These are phyloP conservation scores for Larix kaempferi DNA, from an alignment of 75 land plant genomes.

Conservation along the genomic window DNA sequence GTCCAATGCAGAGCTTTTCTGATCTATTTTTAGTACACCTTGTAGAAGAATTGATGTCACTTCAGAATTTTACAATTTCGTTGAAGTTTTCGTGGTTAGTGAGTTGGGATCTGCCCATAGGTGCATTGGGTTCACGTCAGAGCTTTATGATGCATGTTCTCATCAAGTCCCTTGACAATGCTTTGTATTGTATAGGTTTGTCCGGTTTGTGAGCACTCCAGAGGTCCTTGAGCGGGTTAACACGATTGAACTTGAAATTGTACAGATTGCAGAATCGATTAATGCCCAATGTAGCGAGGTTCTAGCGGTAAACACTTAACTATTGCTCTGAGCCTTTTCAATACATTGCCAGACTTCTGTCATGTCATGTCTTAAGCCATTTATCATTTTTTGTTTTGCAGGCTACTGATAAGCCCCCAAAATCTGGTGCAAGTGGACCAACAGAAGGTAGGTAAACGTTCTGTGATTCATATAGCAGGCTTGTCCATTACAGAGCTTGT, in stretches of 20 bases:
- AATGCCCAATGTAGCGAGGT: constrained; percentile 46
- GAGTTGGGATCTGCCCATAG: too few species aligned
- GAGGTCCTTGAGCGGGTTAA: constrained; percentile 91
- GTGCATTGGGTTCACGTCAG: too few species aligned
- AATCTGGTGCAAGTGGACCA: neutral
- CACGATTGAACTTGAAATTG: constrained; percentile 84
- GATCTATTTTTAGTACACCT: too few species aligned
- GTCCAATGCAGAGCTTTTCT: neutral
- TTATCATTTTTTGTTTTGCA: neutral
- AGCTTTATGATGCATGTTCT: neutral
- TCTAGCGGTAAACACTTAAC: constrained; percentile 6
- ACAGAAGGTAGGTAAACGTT: neutral
- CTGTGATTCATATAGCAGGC: neutral
- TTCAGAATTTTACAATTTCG: too few species aligned
- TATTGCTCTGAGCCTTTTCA: too few species aligned
- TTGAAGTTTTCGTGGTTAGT: too few species aligned
- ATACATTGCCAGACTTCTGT: too few species aligned
- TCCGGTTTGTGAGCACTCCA: constrained; percentile 96
- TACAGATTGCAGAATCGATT: constrained; percentile 89
- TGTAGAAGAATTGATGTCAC: too few species aligned
- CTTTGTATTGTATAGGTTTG: constrained; percentile 61
- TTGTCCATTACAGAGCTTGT: neutral
- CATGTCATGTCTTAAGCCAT: neutral
- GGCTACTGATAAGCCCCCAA: constrained; percentile 3
- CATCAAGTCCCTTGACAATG: too few species aligned